Evolutionary conservation across 2,329 filamentous ascomycete species (phyloP).

Genomic region (Dryadomyces quercus-mongolicae): DNA sequence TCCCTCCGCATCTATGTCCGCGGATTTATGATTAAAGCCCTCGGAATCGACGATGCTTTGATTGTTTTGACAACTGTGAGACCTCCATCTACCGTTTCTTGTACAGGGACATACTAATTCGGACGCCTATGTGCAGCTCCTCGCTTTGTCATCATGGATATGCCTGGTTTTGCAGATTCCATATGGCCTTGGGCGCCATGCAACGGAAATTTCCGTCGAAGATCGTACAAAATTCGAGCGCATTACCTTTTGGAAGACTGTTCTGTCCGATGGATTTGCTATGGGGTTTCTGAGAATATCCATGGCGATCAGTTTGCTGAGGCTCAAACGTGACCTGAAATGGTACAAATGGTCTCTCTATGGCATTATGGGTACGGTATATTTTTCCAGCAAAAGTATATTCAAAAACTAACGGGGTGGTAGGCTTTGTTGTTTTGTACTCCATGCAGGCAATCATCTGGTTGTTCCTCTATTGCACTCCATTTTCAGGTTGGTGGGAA

Average conservation of each 20-base stretch:
- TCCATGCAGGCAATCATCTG: conserved; percentile 13
- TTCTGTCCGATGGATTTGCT: conserved; percentile 13
- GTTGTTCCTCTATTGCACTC: conserved; percentile 15
- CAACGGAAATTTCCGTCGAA: conserved; percentile 4
- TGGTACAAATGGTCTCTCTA: conserved; percentile 15
- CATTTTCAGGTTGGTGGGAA: conserved; percentile 16
- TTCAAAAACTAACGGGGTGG: neutral
- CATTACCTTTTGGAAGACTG: conserved; percentile 14
- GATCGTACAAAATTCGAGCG: conserved; percentile 12
- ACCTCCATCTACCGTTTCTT: neutral
- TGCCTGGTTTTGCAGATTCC: conserved; percentile 15
- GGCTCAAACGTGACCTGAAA: conserved; percentile 10
- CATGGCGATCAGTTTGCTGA: conserved; percentile 13
- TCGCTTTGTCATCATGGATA: conserved; percentile 13
- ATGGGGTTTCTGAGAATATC: conserved; percentile 14
- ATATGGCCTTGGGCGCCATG: conserved; percentile 14
- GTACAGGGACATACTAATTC: neutral
- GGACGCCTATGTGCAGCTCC: neutral
- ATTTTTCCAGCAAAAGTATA: neutral
- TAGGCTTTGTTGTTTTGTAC: conserved; percentile 11
- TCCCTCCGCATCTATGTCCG: conserved; percentile 3
- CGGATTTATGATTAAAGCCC: neutral
- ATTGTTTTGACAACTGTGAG: neutral
- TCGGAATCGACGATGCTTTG: conserved; percentile 3
- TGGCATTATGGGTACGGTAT: conserved; percentile 12